phyloP scores from a whole-genome alignment of 306 rosid species.

The Rubus idaeus region DNA sequence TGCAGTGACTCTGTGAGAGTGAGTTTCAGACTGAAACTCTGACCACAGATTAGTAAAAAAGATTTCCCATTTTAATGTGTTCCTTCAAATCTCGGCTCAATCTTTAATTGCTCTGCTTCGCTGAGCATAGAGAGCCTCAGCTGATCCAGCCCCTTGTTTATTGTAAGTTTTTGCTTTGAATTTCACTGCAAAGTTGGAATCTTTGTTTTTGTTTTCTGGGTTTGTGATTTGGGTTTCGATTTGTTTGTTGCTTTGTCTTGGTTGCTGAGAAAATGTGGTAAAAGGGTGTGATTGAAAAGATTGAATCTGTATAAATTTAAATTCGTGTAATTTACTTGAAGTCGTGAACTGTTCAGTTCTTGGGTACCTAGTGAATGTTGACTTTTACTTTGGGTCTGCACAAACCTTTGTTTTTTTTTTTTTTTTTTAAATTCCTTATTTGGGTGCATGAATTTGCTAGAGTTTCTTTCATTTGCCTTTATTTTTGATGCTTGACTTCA shows the following conservation, averaged over 20 bases:
- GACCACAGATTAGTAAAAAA: not conserved
- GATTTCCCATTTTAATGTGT: conserved; percentile 14
- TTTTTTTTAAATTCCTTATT: not conserved
- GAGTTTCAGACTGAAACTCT: not conserved
- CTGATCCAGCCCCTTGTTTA: conserved; percentile 37
- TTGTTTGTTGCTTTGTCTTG: not conserved
- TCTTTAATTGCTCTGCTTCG: conserved; percentile 19
- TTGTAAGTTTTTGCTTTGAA: conserved; percentile 32
- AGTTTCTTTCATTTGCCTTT: not conserved
- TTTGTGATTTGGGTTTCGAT: conserved; percentile 8
- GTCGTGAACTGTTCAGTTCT: conserved; percentile 9
- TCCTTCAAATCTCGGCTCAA: conserved; percentile 17
- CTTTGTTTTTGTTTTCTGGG: conserved; percentile 9
- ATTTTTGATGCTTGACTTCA: conserved; percentile 16
- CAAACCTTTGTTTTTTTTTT: not conserved
- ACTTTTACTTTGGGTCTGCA: not conserved
- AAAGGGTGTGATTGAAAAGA: not conserved
- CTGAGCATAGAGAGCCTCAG: conserved; percentile 22
- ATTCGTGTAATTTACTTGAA: conserved; percentile 15
- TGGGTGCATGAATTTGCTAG: conserved; percentile 7
- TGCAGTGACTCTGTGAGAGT: not conserved
- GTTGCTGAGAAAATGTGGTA: conserved; percentile 23
- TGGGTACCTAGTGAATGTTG: conserved; percentile 1
- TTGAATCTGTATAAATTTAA: conserved; percentile 1
- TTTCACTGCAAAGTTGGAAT: conserved; percentile 1